Conservation (phyloP, 768 basidiomycete species). For the Chalciporus chontae region DNA sequence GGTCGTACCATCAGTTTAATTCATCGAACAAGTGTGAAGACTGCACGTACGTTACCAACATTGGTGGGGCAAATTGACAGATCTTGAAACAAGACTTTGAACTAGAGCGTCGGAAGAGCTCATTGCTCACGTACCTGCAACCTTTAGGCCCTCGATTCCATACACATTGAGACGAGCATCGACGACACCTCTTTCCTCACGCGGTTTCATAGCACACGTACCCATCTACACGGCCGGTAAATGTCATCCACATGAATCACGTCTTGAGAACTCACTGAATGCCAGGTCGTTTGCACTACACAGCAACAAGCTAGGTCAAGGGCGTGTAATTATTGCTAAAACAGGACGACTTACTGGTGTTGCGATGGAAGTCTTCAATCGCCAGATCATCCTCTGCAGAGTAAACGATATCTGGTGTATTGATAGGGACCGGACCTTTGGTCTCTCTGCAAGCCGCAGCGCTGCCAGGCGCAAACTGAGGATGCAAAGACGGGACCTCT, state of each 20-base stretch:
- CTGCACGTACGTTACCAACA: slow-evolving; percentile 20
- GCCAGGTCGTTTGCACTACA: slow-evolving; percentile 11
- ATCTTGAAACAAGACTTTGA: slow-evolving; percentile 21
- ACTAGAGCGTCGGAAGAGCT: too few relatives aligned
- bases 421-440: slow-evolving; percentile 18
- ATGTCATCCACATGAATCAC: not conserved
- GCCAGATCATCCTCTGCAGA: slow-evolving; percentile 33
- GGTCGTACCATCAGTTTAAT: not conserved
- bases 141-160: slow-evolving; percentile 54
- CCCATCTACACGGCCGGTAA: slow-evolving; percentile 41
- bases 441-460: slow-evolving; percentile 22
- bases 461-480: slow-evolving; percentile 29
- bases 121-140: slow-evolving; percentile 44
- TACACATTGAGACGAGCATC: slow-evolving; percentile 61
- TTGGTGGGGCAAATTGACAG: slow-evolving; percentile 34
- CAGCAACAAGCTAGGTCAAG: not conserved
- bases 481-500: slow-evolving; percentile 18
- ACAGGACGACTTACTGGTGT: slow-evolving; percentile 4
- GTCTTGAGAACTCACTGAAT: slow-evolving; percentile 10
- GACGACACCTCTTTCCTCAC: slow-evolving; percentile 57
- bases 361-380: slow-evolving; percentile 26
- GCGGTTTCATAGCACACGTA: slow-evolving; percentile 68
- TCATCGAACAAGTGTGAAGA: too few relatives aligned
- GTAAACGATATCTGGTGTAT: slow-evolving; percentile 32
- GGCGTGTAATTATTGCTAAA: too few relatives aligned